These are phyloP conservation scores for Ganoderma lucidum DNA, from an alignment of 1,284 basidiomycete genomes.

Conservation along the genomic window DNA sequence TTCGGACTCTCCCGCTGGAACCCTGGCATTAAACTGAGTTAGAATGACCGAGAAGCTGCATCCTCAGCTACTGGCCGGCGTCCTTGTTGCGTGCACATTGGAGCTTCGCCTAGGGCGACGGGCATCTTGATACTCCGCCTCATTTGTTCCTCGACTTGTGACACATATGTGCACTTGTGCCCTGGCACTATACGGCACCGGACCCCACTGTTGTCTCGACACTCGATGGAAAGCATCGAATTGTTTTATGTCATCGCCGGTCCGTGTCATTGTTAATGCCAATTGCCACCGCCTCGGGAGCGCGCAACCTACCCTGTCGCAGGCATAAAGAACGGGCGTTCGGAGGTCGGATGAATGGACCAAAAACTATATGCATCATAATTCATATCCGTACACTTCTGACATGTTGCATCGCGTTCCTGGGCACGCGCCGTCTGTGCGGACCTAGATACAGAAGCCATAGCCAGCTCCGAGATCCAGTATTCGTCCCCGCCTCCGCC, in stretches of 20 bases:
- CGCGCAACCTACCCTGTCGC: not conserved
- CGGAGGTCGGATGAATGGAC: not conserved
- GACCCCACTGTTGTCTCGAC: too few relatives aligned
- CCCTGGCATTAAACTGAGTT: too few relatives aligned
- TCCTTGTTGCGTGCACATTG: too few relatives aligned
- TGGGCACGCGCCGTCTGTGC: not conserved
- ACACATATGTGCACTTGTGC: too few relatives aligned
- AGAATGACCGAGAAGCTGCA: too few relatives aligned
- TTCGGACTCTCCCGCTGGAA: not conserved
- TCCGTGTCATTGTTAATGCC: not conserved
- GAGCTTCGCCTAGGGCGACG: too few relatives aligned
- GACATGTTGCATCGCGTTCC: not conserved
- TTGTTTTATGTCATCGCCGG: not conserved
- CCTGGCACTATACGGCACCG: too few relatives aligned
- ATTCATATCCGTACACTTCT: not conserved
- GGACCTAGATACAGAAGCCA: constrained; percentile 10
- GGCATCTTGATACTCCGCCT: too few relatives aligned
- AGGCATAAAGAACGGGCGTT: not conserved
- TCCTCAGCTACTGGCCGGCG: too few relatives aligned
- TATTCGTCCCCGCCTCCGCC: constrained; percentile 54
- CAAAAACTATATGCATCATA: not conserved
- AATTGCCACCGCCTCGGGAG: not conserved
- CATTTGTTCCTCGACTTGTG: too few relatives aligned
- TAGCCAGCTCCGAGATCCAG: constrained; percentile 14
- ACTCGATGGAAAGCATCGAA: too few relatives aligned